Percentiles rank a stretch among this genome's conserved stretches.
phyloP scores from a whole-genome alignment of 1,284 basidiomycete genomes.

The Phellopilus nigrolimitatus region DNA sequence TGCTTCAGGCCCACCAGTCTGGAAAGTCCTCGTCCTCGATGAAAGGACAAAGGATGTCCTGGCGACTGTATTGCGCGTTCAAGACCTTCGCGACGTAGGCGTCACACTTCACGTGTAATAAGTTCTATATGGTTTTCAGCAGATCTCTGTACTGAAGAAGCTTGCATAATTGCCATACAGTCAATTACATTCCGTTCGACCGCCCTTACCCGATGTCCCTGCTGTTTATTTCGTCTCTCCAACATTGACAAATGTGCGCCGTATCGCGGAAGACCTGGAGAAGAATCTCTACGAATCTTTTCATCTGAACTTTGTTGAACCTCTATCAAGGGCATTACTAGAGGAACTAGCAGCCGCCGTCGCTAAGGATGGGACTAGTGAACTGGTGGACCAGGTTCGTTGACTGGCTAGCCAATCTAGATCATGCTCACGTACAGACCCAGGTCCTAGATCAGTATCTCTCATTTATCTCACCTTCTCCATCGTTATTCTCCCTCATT shows the following conservation, averaged over 20 bases:
- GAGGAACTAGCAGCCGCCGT: conserved; percentile 93
- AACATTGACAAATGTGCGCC: conserved; percentile 78
- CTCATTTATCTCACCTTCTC: conserved; percentile 93
- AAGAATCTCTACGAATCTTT: conserved; percentile 89
- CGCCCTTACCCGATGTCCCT: conserved; percentile 91
- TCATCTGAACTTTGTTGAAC: conserved; percentile 94
- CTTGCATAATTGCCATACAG: conserved; percentile 38
- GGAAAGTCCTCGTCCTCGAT: conserved; percentile 96
- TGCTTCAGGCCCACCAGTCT: conserved; percentile 74
- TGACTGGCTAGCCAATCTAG: conserved; percentile 1
- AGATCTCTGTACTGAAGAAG: not conserved
- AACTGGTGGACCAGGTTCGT: conserved; percentile 74
- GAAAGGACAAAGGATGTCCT: conserved; percentile 95
- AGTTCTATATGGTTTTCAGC: conserved; percentile 23
- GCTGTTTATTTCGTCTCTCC: conserved; percentile 97
- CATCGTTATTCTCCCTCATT: conserved; percentile 90
- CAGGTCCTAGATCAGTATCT: conserved; percentile 94
- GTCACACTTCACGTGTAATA: conserved; percentile 94
- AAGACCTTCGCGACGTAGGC: conserved; percentile 93
- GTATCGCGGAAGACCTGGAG: conserved; percentile 88
- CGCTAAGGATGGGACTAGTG: conserved; percentile 80
- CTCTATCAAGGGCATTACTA: conserved; percentile 80
- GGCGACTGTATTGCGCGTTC: conserved; percentile 91
- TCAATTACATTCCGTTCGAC: conserved; percentile 87
- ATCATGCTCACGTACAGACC: not conserved